Evolutionary conservation across 345 rosid genomes (phyloP).

Genomic region (Passiflora organensis): DNA sequence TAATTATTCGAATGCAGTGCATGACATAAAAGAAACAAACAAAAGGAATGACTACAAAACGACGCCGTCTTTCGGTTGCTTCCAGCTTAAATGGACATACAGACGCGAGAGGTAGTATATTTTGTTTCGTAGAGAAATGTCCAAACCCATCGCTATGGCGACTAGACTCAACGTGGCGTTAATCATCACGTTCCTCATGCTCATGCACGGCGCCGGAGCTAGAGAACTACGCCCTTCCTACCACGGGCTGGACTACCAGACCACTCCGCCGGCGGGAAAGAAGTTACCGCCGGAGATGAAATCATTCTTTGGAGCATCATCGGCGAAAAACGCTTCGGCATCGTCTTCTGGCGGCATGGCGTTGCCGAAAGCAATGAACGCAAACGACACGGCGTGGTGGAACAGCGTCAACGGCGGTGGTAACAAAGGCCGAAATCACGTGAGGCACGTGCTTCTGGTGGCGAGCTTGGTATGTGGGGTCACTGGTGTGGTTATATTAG

Average conservation of each 20-base stretch:
- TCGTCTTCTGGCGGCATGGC: constrained; percentile 15
- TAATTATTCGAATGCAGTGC: no score
- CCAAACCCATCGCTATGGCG: neutral
- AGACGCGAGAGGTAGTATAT: neutral
- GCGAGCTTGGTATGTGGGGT: constrained; percentile 61
- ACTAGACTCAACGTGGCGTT: constrained; percentile 19
- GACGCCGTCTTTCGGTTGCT: no score
- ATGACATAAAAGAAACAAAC: no score
- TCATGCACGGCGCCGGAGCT: constrained; percentile 12
- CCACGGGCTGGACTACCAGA: neutral
- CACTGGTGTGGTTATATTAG: constrained; percentile 47
- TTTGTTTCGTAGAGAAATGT: neutral
- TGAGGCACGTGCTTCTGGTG: constrained; percentile 54
- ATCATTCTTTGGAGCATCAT: neutral
- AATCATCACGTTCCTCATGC: neutral
- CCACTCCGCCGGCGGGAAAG: neutral
- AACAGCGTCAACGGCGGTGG: constrained; percentile 11
- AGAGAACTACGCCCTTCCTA: neutral
- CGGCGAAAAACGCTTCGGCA: constrained; percentile 9
- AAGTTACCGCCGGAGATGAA: neutral
- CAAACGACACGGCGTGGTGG: constrained; percentile 41
- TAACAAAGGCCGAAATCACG: constrained; percentile 29
- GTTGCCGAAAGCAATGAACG: constrained; percentile 42
- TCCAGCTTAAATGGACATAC: no score
- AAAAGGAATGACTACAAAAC: no score